Percentiles rank a stretch among this genome's conserved stretches.
Evolutionary conservation across 1,284 basidiomycete species (phyloP).

Genomic region (Microbotryum silenes-acaulis): DNA sequence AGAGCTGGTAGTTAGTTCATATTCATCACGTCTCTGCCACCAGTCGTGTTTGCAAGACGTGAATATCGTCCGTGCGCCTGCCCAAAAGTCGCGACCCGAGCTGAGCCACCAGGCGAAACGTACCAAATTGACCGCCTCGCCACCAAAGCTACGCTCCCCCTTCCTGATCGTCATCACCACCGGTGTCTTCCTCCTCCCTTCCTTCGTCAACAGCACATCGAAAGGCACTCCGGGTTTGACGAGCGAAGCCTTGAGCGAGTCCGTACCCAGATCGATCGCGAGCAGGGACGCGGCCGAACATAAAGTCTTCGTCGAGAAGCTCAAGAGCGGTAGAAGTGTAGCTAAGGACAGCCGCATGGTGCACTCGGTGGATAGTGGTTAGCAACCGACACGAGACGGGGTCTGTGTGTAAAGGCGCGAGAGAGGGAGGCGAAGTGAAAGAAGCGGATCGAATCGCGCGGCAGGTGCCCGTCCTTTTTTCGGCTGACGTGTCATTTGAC

Average conservation of each 20-base stretch:
- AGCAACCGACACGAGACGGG: too few species aligned
- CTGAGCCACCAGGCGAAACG: slow-evolving; percentile 38
- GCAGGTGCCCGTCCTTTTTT: too few species aligned
- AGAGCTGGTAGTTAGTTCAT: neutral
- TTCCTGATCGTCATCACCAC: slow-evolving; percentile 79
- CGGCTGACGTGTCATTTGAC: too few species aligned
- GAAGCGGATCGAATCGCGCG: too few species aligned
- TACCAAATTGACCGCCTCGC: slow-evolving; percentile 78
- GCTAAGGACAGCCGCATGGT: neutral
- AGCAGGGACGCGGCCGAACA: slow-evolving; percentile 50
- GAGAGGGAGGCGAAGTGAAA: too few species aligned
- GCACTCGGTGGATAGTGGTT: neutral
- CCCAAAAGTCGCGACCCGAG: neutral
- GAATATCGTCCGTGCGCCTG: neutral
- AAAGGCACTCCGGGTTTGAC: slow-evolving; percentile 95
- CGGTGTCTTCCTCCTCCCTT: slow-evolving; percentile 92
- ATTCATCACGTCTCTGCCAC: neutral
- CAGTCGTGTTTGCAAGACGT: too few species aligned
- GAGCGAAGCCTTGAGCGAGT: slow-evolving; percentile 91
- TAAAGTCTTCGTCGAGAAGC: neutral
- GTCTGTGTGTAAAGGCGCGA: too few species aligned
- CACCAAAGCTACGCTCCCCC: slow-evolving; percentile 77
- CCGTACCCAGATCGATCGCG: slow-evolving; percentile 91
- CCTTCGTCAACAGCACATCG: slow-evolving; percentile 90
- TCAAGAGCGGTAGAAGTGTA: neutral